Conservation (phyloP, 768 basidiomycete genomes). For the Exidia glandulosa region DNA sequence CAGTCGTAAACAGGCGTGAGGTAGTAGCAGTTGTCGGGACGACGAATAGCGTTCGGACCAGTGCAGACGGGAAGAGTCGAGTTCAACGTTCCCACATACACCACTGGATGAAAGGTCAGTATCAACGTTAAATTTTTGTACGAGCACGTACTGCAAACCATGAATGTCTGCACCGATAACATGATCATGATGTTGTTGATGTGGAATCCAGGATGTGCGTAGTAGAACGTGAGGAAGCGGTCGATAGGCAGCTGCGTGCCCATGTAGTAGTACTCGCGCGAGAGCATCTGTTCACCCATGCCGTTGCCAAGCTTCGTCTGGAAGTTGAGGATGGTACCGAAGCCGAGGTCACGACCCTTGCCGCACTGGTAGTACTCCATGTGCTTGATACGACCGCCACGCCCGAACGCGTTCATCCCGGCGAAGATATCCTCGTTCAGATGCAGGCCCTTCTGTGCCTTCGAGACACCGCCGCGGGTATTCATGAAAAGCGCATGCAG, state of each 20-base stretch:
- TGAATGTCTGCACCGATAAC: conserved; percentile 94
- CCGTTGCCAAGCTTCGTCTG: conserved; percentile 99
- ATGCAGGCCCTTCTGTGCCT: conserved; percentile 97
- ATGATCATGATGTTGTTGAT: conserved; percentile 99
- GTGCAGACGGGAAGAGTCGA: conserved; percentile 80
- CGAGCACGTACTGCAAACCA: conserved; percentile 69
- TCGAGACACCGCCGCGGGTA: conserved; percentile 96
- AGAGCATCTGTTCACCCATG: conserved; percentile 99
- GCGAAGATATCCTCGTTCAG: conserved; percentile 99
- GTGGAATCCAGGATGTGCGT: conserved; percentile 98
- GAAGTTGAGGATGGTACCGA: conserved; percentile 98
- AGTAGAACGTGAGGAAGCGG: conserved; percentile 99
- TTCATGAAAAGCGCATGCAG: conserved; percentile 96
- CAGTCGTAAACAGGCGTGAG: conserved; percentile 94
- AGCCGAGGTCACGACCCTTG: conserved; percentile 97
- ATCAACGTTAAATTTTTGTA: not conserved
- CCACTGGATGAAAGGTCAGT: conserved; percentile 34
- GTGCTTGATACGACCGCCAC: conserved; percentile 98
- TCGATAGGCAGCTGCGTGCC: conserved; percentile 97
- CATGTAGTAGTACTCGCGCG: conserved; percentile 97
- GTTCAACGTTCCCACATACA: conserved; percentile 95
- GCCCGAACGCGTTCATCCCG: conserved; percentile 97
- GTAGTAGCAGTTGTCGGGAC: conserved; percentile 87
- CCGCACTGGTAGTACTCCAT: conserved; percentile 99
- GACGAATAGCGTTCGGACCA: conserved; percentile 69